These are phyloP conservation scores for Aeschynomene evenia DNA, from an alignment of 306 rosid species.

Conservation along the genomic window DNA sequence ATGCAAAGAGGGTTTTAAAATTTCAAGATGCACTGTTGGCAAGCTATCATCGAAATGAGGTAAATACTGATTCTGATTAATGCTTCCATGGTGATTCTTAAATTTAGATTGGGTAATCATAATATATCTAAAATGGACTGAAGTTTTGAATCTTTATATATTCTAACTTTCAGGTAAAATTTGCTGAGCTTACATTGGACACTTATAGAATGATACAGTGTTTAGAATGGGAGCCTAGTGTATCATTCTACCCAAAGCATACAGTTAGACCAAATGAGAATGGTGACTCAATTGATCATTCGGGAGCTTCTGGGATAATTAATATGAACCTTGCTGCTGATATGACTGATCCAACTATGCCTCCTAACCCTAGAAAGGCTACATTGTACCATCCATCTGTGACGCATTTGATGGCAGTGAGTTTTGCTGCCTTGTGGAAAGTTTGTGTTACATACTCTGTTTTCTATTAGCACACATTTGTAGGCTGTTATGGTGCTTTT, in stretches of 20 bases:
- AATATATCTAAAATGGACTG: slow-evolving; percentile 24
- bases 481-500: not conserved
- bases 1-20: slow-evolving; percentile 87
- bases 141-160: slow-evolving; percentile 30
- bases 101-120: slow-evolving; percentile 12
- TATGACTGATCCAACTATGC: slow-evolving; percentile 81
- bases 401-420: slow-evolving; percentile 91
- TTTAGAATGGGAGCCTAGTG: slow-evolving; percentile 98
- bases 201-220: slow-evolving; percentile 89
- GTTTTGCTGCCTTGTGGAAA: slow-evolving; percentile 36
- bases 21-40: slow-evolving; percentile 81
- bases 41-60: slow-evolving; percentile 96
- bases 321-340: slow-evolving; percentile 82
- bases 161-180: slow-evolving; percentile 74
- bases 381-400: slow-evolving; percentile 85
- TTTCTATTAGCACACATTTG: slow-evolving; percentile 4
- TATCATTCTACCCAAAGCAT: slow-evolving; percentile 69
- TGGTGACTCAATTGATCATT: slow-evolving; percentile 64
- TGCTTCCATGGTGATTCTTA: slow-evolving; percentile 10
- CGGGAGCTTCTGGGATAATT: slow-evolving; percentile 85
- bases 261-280: slow-evolving; percentile 60
- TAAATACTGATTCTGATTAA: slow-evolving; percentile 31
- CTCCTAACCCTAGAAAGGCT: slow-evolving; percentile 92
- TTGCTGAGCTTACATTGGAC: slow-evolving; percentile 92
- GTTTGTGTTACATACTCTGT: slow-evolving; percentile 20